Percentiles rank a stretch among this genome's conserved stretches.
These are phyloP conservation scores for Salix koriyanagi DNA, from an alignment of 345 rosid genomes.

Conservation along the genomic window DNA sequence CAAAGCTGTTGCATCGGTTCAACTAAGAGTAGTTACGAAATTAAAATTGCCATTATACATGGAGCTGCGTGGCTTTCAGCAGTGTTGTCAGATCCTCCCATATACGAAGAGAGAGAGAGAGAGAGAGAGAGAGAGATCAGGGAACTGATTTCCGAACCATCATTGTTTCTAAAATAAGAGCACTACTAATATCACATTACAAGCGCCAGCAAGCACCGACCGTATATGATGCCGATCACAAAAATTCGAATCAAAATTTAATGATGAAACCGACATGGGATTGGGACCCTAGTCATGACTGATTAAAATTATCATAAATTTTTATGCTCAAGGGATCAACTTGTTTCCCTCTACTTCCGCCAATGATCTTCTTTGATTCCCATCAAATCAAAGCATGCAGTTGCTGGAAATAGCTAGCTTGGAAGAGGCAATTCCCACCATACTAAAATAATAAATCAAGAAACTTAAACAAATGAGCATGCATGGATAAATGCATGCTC, in stretches of 20 bases:
- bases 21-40: neutral
- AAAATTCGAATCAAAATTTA: neutral
- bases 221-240: neutral
- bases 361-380: neutral
- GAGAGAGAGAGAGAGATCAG: neutral
- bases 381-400: neutral
- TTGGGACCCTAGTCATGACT: constrained; percentile 11
- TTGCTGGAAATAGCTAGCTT: neutral
- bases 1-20: neutral
- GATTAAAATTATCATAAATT: constrained; percentile 1
- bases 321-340: neutral
- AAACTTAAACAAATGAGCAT: constrained; percentile 28
- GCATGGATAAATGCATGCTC: constrained; percentile 41
- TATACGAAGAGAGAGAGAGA: neutral
- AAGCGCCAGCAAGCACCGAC: constrained; percentile 7
- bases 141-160: neutral
- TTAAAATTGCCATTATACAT: neutral
- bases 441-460: constrained; percentile 1
- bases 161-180: neutral
- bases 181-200: neutral
- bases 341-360: neutral
- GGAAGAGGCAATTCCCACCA: constrained; percentile 3
- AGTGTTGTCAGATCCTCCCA: constrained; percentile 29
- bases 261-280: constrained; percentile 6
- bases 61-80: constrained; percentile 12